These are phyloP conservation scores for Millerozyma miso DNA, from an alignment of 805 yeast genomes.

Conservation along the genomic window DNA sequence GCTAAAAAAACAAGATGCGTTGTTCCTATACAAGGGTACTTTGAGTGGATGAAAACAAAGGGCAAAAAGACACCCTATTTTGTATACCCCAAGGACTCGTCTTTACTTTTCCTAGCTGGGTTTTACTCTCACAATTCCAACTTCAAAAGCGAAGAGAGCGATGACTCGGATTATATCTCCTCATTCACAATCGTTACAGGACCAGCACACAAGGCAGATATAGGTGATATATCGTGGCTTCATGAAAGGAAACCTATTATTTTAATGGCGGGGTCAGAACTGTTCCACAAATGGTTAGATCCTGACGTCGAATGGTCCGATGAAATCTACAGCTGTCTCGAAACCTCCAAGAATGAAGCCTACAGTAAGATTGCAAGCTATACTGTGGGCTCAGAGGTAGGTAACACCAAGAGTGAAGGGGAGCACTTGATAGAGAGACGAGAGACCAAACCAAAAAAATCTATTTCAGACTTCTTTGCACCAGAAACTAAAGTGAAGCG, in stretches of 20 bases:
- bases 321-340: conserved; percentile 37
- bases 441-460: conserved; percentile 14
- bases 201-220: conserved; percentile 44
- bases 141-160: conserved; percentile 10
- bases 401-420: conserved; percentile 51
- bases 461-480: conserved; percentile 26
- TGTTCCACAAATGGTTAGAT: conserved; percentile 64
- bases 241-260: conserved; percentile 80
- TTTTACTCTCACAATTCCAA: conserved; percentile 34
- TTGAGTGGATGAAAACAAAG: conserved; percentile 62
- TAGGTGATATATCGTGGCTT: conserved; percentile 57
- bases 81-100: conserved; percentile 48
- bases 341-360: conserved; percentile 26
- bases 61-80: conserved; percentile 59
- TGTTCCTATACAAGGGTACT: conserved; percentile 79
- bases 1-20: conserved; percentile 58
- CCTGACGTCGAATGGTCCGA: conserved; percentile 36
- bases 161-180: conserved; percentile 27
- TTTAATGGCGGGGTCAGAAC: conserved; percentile 52
- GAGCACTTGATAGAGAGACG: conserved; percentile 31
- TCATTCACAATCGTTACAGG: conserved; percentile 71
- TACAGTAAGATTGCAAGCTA: conserved; percentile 44
- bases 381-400: conserved; percentile 60
- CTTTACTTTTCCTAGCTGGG: conserved; percentile 61
- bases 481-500: conserved; percentile 4